Evolutionary conservation across 306 rosid species (phyloP), one percentile per base, ranked within the genome.

Genomic region (Carpinus viminea): DNA sequence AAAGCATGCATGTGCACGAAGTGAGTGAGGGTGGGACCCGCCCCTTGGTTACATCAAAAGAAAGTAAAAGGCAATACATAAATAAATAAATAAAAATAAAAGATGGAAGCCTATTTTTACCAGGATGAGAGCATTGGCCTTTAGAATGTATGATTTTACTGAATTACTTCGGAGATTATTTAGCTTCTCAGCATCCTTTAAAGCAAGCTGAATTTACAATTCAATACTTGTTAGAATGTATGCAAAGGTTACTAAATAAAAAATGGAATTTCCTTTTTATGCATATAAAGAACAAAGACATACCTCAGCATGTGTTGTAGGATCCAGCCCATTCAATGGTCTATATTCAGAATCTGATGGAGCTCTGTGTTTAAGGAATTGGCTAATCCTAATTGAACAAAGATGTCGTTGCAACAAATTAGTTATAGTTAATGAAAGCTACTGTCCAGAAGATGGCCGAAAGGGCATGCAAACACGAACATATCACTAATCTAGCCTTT

Each of bases 231-330:
- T 81, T 45, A 83, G 78, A 70, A 65, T 65, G 72, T 46, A 56
- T 21, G 72, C 21, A 68, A 70, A 17, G 10, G 47, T 56, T 53
- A 18, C 57, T 41, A 12, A 48, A 56, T 76, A 78, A 56, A 73
- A 74, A 80, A 78, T 77, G 71, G 36, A 36, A 16, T 65, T 75
- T 76, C 74, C 70, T 62, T 74, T 57, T 56, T 70, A 15, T 82
- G 62, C 70, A 77, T 20, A 64, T 64, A 73, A 81, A 46, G 70
- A 77, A 21, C 76, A 77, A 79, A 76, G 71, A 79, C 84, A 79
- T 91, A 91, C 99, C 83, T 93, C 96, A 77, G 98, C 98, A 89
- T 89, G 97, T 75, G 87, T 91, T 73, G 97, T 90, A 80, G 99
- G 97, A 84, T 95, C 99, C 86, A 95, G 87, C 79, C 99, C 98